These are phyloP conservation scores for Nelumbo lutea DNA, from an alignment of 164 flowering plant species.

Conservation along the genomic window DNA sequence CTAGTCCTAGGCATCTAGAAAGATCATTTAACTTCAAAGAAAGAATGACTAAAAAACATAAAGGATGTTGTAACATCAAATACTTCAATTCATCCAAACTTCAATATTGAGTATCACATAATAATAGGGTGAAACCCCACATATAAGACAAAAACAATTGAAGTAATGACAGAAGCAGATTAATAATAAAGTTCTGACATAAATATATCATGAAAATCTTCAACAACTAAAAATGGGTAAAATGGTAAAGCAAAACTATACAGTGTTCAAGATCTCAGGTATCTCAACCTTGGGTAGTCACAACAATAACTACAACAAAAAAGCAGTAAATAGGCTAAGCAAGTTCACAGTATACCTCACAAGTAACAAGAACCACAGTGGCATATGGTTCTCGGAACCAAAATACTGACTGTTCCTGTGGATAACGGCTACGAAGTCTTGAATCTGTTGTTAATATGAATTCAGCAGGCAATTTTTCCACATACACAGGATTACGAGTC, in stretches of 20 bases:
- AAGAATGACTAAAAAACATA: no score
- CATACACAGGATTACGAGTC: conserved; percentile 77
- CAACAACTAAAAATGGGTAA: background rate
- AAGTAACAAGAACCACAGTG: conserved; percentile 85
- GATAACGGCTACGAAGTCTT: conserved; percentile 88
- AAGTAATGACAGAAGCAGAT: no score
- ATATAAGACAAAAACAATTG: no score
- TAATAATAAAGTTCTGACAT: no score
- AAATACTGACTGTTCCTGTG: conserved; percentile 81
- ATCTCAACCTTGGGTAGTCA: background rate
- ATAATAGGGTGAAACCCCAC: no score
- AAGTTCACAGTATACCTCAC: conserved; percentile 59
- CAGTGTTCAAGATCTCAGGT: no score
- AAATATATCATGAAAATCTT: no score
- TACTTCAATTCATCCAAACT: no score
- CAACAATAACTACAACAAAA: conserved; percentile 6
- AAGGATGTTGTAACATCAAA: no score
- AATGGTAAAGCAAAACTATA: background rate
- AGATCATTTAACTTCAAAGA: no score
- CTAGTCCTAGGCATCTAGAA: no score
- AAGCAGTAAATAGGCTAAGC: background rate
- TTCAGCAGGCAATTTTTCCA: conserved; percentile 77
- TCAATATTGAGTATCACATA: no score
- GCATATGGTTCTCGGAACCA: conserved; percentile 99
- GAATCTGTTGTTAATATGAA: conserved; percentile 89